These are phyloP conservation scores for Hansenula lynferdii DNA, from an alignment of 1,139 yeast genomes.

Conservation along the genomic window DNA sequence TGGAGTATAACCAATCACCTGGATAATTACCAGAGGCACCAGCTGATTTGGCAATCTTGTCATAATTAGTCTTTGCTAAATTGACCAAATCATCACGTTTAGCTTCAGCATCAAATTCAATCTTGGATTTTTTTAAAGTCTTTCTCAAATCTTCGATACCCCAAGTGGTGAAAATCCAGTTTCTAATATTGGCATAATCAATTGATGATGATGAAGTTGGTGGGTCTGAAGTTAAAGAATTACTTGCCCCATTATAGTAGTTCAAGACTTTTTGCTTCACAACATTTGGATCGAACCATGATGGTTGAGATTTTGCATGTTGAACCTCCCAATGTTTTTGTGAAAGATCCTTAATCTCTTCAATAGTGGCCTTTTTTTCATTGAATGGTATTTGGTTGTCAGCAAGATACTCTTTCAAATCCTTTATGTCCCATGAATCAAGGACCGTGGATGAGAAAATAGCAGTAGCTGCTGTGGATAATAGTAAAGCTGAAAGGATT, in stretches of 20 bases:
- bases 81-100: constrained; percentile 29
- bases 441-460: constrained; percentile 13
- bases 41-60: constrained; percentile 30
- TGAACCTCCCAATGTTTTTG: constrained; percentile 29
- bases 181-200: constrained; percentile 12
- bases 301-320: constrained; percentile 6
- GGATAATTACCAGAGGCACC: constrained; percentile 43
- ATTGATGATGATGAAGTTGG: constrained; percentile 5
- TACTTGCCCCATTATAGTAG: constrained; percentile 5
- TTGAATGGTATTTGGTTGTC: constrained; percentile 29
- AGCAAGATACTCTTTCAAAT: constrained; percentile 27
- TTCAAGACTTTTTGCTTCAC: constrained; percentile 15
- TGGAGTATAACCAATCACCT: constrained; percentile 44
- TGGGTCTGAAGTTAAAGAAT: background rate
- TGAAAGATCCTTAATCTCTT: constrained; percentile 33
- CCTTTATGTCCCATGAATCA: constrained; percentile 27
- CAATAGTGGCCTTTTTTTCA: constrained; percentile 22
- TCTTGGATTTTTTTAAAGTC: constrained; percentile 32
- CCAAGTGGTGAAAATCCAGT: constrained; percentile 45
- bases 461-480: constrained; percentile 9
- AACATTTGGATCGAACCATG: constrained; percentile 12
- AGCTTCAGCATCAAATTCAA: constrained; percentile 27
- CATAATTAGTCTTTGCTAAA: constrained; percentile 34
- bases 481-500: constrained; percentile 6
- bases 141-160: constrained; percentile 34